Evolutionary conservation across 805 yeast genomes (phyloP), one percentile per base, ranked within the genome.

Genomic region (Millerago galiae): DNA sequence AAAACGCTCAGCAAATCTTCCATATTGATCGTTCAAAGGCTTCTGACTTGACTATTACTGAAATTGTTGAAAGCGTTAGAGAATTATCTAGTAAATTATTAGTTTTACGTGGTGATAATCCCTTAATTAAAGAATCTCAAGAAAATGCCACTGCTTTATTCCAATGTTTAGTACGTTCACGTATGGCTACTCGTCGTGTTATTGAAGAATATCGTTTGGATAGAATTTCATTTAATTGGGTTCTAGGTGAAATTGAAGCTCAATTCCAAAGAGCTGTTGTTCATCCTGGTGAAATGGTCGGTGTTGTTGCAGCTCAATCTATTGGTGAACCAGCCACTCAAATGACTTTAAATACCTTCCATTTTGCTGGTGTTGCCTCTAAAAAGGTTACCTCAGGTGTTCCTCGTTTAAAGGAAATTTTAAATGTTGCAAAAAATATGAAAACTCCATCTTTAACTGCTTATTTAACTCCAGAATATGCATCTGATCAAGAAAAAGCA

Each of bases 361-460:
- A 89, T 72, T 89, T 87, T 72, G 96, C 96, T 14, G 96, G 96
- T 82, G 96, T 89, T 46, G 89, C 95, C 28, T 86, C 96, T 3
- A 89, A 88, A 81, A 89, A 89, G 64, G 96, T 89, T 49, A 89
- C 96, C 3, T 77, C 91, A 51, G 96, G 96, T 79, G 45, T 42
- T 34, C 45, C 97, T 47, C 95, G 97, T 75, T 76, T 90, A 65
- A 90, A 90, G 77, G 98, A 90, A 71, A 93, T 93, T 78, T 77
- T 93, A 66, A 91, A 91, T 63, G 99, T 93, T 51, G 99, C 99
- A 10, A 93, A 93, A 71, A 91, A 87, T 58, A 90, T 93, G 74
- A 93, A 91, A 68, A 93, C 99, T n/a, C 99, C 99, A n/a, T 95
- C 96, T 12, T 72, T 91, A 61, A 89, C 96, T 9, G 96, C 91